Conservation (phyloP, 768 basidiomycete genomes). For the Kwoniella shandongensis region DNA sequence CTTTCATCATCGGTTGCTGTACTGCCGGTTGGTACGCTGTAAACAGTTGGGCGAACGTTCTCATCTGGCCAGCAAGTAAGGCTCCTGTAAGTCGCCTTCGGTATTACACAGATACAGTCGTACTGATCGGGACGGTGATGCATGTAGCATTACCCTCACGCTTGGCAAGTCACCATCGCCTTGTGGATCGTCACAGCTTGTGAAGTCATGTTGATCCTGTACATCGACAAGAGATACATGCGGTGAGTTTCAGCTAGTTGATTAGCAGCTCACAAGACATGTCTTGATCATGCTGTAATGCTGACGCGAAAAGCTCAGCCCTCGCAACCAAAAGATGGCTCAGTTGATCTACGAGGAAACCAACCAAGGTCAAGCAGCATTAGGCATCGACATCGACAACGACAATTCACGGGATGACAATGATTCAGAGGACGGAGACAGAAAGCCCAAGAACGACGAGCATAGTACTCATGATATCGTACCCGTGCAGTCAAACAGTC, state of each 20-base stretch:
- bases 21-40: constrained; percentile 2
- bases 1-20: constrained; percentile 38
- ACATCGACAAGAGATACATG: constrained; percentile 31
- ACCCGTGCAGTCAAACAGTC: too few species aligned
- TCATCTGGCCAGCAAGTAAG: constrained; percentile 43
- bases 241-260: constrained; percentile 25
- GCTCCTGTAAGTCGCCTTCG: constrained; percentile 20
- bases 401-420: not conserved
- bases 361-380: too few species aligned
- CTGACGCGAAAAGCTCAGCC: not conserved
- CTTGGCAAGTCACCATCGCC: constrained; percentile 37
- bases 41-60: constrained; percentile 44
- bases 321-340: constrained; percentile 1
- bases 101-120: not conserved
- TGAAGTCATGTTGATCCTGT: constrained; percentile 32
- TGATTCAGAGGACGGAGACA: not conserved
- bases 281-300: not conserved
- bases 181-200: constrained; percentile 25
- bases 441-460: too few species aligned
- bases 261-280: too few species aligned
- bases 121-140: too few species aligned
- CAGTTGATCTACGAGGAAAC: not conserved
- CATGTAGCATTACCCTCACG: constrained; percentile 30
- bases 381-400: too few species aligned
- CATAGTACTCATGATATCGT: too few species aligned